Evolutionary conservation across 2,329 filamentous ascomycete genomes (phyloP), one percentile per base, ranked within the genome.

Genomic region (Colletotrichum sojae): DNA sequence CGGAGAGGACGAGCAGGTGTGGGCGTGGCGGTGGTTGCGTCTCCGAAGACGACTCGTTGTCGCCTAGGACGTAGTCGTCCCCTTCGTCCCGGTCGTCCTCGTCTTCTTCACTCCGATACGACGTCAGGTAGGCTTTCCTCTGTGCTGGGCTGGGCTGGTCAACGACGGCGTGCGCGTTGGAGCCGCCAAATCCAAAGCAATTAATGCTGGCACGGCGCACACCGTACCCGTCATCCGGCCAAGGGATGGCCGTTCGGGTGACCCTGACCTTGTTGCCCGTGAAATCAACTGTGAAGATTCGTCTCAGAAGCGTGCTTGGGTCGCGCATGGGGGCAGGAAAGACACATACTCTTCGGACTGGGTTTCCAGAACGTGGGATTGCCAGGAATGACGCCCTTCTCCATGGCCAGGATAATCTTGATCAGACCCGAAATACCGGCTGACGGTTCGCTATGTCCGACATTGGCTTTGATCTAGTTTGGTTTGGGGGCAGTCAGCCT

Each of bases 101-200:
- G 25, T 27, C 25, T 27, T 27, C 25, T 27, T 27, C 25, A 6
- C 25, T 27, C 25, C 25, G 25, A 27, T 27, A 27, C 25, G 25
- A 27, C 25, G 25, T 27, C 25, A 27, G 25, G 25, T 27, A 27
- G 25, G 25, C 25, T 27, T 27, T 27, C 25, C 25, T 27, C 25
- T 27, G 25, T 27, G 25, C 25, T 27, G 25, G 4, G 25, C 25
- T 27, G 25, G 25, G 25, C 74, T 12, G 25, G 25, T 27, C 25
- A 27, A 76, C 15, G 6, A 77, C 67, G 31, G 56, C 74, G 58
- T 82, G 79, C 1, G 73, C 75, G 31, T 82, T 81, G 1, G 77
- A 72, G 3, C 80, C 80, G 3, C 80, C 80, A 64, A 69, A 77
- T 1, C 80, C 80, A 40, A 81, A 82, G 1, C 72, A 76, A 63